A percentile compares a stretch with the other conserved stretches of the same genome.
Evolutionary conservation across 23 red algal species (phyloP).

Genomic region (Gracilaria gracilis): DNA sequence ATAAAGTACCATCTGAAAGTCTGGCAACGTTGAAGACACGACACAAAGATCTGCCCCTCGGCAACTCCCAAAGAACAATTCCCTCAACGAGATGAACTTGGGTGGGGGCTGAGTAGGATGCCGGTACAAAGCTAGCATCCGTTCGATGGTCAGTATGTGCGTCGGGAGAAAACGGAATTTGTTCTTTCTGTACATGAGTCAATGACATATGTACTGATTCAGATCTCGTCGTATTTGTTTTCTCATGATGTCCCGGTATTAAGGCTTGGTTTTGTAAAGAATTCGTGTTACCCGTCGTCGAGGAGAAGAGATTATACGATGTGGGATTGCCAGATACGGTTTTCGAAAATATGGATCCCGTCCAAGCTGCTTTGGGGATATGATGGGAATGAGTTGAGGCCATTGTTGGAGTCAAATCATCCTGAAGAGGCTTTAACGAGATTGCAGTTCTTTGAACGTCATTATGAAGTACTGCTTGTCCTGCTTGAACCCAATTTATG

Average conservation of each 20-base stretch:
- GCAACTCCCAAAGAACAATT: slow-evolving; percentile 50
- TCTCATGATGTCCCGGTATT: background rate
- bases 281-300: background rate
- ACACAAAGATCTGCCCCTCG: slow-evolving; percentile 60
- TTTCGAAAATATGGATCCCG: slow-evolving; percentile 31
- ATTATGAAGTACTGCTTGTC: background rate
- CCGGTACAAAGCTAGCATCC: background rate
- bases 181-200: background rate
- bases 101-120: background rate
- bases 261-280: background rate
- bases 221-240: background rate
- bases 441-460: background rate
- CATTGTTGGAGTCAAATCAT: background rate
- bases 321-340: slow-evolving; percentile 27
- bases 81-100: background rate
- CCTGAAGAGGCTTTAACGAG: background rate
- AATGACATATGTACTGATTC: background rate
- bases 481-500: background rate
- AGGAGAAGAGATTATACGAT: slow-evolving; percentile 23
- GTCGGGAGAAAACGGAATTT: background rate
- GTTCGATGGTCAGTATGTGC: background rate
- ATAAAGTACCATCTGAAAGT: slow-evolving; percentile 40
- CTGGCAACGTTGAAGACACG: slow-evolving; percentile 52
- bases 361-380: slow-evolving; percentile 16
- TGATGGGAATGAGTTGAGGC: background rate